A percentile compares a stretch with the other conserved stretches of the same genome.
phyloP scores from a whole-genome alignment of 768 basidiomycete genomes.

The Xanthoconium stramineum region DNA sequence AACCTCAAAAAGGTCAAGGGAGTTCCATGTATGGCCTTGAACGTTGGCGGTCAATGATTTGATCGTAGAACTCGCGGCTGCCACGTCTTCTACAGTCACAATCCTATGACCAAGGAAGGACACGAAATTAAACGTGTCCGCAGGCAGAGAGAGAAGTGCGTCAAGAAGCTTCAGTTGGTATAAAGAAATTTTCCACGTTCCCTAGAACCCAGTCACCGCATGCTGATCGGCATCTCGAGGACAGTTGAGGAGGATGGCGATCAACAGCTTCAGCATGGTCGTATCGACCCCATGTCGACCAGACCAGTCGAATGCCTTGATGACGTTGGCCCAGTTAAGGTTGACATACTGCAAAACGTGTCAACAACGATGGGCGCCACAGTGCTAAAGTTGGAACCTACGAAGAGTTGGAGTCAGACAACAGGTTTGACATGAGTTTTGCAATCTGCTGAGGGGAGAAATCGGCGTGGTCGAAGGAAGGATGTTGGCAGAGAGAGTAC shows the following conservation, averaged over 20 bases:
- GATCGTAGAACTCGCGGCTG: conserved; percentile 36
- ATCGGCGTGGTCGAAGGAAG: too few relatives aligned
- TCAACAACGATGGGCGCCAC: too few relatives aligned
- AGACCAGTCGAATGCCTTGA: too few relatives aligned
- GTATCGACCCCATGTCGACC: conserved; percentile 80
- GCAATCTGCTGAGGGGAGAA: too few relatives aligned
- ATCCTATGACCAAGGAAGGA: conserved; percentile 79
- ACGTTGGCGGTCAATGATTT: too few relatives aligned
- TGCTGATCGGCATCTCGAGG: conserved; percentile 74
- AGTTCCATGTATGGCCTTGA: too few relatives aligned
- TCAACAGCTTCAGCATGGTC: conserved; percentile 64
- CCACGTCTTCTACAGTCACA: conserved; percentile 86
- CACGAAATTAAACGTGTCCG: conserved; percentile 91
- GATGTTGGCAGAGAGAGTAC: too few relatives aligned
- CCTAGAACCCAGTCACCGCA: conserved; percentile 84
- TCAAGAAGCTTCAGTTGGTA: conserved; percentile 58
- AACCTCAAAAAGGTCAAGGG: conserved; percentile 54
- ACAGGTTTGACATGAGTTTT: too few relatives aligned
- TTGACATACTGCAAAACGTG: too few relatives aligned
- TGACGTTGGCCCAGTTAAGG: too few relatives aligned
- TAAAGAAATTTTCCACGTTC: conserved; percentile 77
- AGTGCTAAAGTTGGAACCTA: too few relatives aligned
- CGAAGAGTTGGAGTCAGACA: too few relatives aligned
- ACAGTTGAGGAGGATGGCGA: conserved; percentile 47
- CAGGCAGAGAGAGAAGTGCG: conserved; percentile 64